phyloP scores from a whole-genome alignment of 495 filamentous ascomycete genomes.

The Rostrohypoxylon terebratum region DNA sequence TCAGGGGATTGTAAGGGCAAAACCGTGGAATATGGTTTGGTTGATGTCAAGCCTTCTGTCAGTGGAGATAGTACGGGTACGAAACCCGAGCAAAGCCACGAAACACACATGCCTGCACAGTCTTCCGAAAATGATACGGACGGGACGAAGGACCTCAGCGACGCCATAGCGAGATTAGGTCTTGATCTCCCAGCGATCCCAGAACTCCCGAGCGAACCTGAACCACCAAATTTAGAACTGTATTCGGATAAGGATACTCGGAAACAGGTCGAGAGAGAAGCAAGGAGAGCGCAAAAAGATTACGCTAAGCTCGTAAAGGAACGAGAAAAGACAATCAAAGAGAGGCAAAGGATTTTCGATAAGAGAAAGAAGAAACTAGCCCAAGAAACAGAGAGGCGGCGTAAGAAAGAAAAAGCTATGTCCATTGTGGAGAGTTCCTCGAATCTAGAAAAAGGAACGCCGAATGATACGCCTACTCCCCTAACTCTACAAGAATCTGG shows the following conservation, averaged over 20 bases:
- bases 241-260: constrained; percentile 70
- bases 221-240: constrained; percentile 60
- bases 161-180: constrained; percentile 38
- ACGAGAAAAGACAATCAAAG: constrained; percentile 69
- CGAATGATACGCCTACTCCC: constrained; percentile 35
- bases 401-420: constrained; percentile 49
- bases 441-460: constrained; percentile 36
- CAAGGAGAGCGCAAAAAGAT: constrained; percentile 65
- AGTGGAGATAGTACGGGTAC: neutral
- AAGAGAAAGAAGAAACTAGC: constrained; percentile 64
- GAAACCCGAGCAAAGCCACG: constrained; percentile 1
- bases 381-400: constrained; percentile 59
- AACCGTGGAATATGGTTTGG: neutral
- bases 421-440: constrained; percentile 29
- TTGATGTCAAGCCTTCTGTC: neutral
- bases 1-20: neutral
- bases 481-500: constrained; percentile 24
- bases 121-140: constrained; percentile 4
- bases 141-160: constrained; percentile 31
- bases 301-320: constrained; percentile 73
- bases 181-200: constrained; percentile 59
- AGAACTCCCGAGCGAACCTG: constrained; percentile 54
- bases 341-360: constrained; percentile 66
- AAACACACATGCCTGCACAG: neutral
- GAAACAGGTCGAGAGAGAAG: constrained; percentile 74